These are phyloP conservation scores for Sextonia rubra DNA, from an alignment of 164 flowering plant genomes.

Conservation along the genomic window DNA sequence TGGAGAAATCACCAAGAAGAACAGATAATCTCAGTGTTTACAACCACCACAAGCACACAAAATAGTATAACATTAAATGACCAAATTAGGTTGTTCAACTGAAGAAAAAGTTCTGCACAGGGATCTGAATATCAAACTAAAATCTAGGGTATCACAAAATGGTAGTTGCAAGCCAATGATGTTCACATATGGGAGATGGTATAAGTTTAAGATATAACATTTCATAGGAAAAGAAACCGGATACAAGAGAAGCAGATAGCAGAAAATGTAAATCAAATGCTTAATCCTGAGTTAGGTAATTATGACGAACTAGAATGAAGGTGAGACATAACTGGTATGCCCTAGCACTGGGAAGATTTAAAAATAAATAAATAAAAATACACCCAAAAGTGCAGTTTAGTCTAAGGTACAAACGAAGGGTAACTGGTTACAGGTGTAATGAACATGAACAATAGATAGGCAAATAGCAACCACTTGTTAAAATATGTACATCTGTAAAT, in stretches of 20 bases:
- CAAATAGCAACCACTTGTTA: no score
- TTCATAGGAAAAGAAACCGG: background rate
- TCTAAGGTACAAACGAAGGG: no score
- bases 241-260: background rate
- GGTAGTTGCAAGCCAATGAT: background rate
- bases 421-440: no score
- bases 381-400: no score
- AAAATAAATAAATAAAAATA: no score
- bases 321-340: background rate
- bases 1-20: constrained; percentile 18
- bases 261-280: background rate
- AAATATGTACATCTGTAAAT: no score
- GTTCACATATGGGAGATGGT: background rate
- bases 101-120: background rate
- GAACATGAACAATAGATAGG: no score
- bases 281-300: background rate
- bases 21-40: background rate
- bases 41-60: background rate
- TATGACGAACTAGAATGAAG: background rate
- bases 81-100: background rate
- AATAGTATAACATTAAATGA: background rate
- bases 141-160: background rate
- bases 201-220: background rate
- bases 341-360: background rate
- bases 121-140: background rate